Conservation (phyloP, 495 filamentous ascomycete genomes). For the Penicillium taxi region DNA sequence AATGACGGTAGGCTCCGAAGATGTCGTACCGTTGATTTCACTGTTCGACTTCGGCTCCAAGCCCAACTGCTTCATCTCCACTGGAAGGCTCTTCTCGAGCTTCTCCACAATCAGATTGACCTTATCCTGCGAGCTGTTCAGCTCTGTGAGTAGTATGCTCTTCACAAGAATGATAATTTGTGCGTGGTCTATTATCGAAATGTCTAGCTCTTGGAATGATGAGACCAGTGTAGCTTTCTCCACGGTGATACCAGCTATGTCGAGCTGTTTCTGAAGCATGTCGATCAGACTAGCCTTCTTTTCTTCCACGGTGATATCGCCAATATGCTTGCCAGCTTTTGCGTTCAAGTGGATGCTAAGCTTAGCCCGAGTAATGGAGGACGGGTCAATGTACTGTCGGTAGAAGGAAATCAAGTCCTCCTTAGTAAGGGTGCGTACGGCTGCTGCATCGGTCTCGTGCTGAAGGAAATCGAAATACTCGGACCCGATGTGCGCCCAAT, state of each 20-base stretch:
- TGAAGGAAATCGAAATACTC: slow-evolving; percentile 87
- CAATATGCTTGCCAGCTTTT: slow-evolving; percentile 44
- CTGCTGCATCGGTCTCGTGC: slow-evolving; percentile 67
- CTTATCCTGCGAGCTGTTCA: slow-evolving; percentile 35
- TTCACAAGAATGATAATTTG: slow-evolving; percentile 38
- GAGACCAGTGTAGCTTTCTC: slow-evolving; percentile 37
- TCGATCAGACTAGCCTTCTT: slow-evolving; percentile 48
- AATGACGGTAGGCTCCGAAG: slow-evolving; percentile 43
- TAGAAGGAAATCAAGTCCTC: slow-evolving; percentile 73
- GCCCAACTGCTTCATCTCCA: slow-evolving; percentile 35
- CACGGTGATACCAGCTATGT: slow-evolving; percentile 38
- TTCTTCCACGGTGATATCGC: slow-evolving; percentile 31
- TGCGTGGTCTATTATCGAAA: slow-evolving; percentile 33
- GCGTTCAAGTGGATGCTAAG: slow-evolving; percentile 76
- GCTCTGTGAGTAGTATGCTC: slow-evolving; percentile 43
- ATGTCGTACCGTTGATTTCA: slow-evolving; percentile 25
- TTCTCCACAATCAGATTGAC: slow-evolving; percentile 37
- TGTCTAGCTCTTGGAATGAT: slow-evolving; percentile 41
- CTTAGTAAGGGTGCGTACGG: slow-evolving; percentile 69
- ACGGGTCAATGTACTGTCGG: slow-evolving; percentile 64
- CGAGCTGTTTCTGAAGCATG: slow-evolving; percentile 43
- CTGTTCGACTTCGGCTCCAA: slow-evolving; percentile 26
- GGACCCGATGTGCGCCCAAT: slow-evolving; percentile 76
- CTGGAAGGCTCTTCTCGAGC: slow-evolving; percentile 34
- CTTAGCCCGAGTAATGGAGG: slow-evolving; percentile 67